A percentile compares a stretch with the other conserved stretches of the same genome.
Conservation (phyloP, 495 filamentous ascomycete species). For the Cenococcum geophilum region DNA sequence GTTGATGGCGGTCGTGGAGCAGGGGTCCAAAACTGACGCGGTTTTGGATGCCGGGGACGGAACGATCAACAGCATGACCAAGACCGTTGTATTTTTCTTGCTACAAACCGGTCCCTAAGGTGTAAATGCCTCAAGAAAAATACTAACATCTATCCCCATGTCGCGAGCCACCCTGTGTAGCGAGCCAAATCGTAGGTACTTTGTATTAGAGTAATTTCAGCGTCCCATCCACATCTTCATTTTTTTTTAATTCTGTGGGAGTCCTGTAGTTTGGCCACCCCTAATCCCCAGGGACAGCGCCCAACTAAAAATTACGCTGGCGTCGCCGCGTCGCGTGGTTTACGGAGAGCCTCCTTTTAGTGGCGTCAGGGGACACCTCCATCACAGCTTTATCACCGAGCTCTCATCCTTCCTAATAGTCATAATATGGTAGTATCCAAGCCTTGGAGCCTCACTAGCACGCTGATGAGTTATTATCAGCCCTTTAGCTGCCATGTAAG, state of each 20-base stretch:
- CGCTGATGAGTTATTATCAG: neutral
- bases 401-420: neutral
- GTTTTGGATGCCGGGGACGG: too few species aligned
- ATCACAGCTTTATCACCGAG: neutral
- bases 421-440: neutral
- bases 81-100: too few species aligned
- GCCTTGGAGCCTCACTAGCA: neutral
- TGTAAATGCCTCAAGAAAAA: too few species aligned
- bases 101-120: too few species aligned
- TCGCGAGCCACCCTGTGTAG: slow-evolving; percentile 13
- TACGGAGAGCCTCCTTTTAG: neutral
- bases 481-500: neutral
- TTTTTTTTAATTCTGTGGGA: slow-evolving; percentile 5
- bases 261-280: slow-evolving; percentile 3
- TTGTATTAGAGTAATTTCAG: slow-evolving; percentile 18
- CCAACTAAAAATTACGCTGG: neutral
- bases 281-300: neutral
- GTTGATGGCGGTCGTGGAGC: too few species aligned
- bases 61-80: too few species aligned
- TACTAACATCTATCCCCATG: slow-evolving; percentile 5
- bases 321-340: neutral
- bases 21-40: too few species aligned
- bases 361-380: neutral
- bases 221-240: slow-evolving; percentile 8
- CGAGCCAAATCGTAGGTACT: slow-evolving; percentile 18